Percentiles rank a stretch among this genome's conserved stretches.
Conservation (phyloP, 2,329 filamentous ascomycete genomes). For the Alternaria panax region DNA sequence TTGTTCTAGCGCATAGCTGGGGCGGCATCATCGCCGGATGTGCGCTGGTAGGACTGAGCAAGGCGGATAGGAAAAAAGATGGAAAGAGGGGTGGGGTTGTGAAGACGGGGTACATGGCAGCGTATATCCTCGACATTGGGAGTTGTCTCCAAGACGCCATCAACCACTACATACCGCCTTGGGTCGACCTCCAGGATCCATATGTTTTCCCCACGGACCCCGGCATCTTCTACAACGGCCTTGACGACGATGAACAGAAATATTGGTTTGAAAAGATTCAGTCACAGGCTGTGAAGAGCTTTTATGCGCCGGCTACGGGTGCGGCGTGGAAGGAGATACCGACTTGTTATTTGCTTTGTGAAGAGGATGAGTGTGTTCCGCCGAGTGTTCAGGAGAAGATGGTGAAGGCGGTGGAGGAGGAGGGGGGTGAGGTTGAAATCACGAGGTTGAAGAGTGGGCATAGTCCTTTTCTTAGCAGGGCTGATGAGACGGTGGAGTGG, state of each 20-base stretch:
- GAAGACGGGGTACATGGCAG: slow-evolving; percentile 46
- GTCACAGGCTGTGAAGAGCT: slow-evolving; percentile 17
- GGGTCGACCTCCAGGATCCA: not conserved
- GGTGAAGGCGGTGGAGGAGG: slow-evolving; percentile 24
- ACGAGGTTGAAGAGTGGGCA: slow-evolving; percentile 48
- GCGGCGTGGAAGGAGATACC: slow-evolving; percentile 49
- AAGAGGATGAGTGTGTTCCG: slow-evolving; percentile 48
- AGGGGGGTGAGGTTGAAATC: slow-evolving; percentile 40
- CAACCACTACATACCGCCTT: not conserved
- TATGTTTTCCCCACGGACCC: not conserved
- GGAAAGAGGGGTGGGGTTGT: slow-evolving; percentile 52
- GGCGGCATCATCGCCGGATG: slow-evolving; percentile 53
- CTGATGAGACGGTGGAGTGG: slow-evolving; percentile 43
- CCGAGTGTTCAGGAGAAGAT: slow-evolving; percentile 35
- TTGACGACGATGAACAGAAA: slow-evolving; percentile 30
- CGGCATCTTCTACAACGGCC: slow-evolving; percentile 40
- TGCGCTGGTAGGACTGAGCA: slow-evolving; percentile 45
- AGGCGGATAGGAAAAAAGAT: slow-evolving; percentile 41
- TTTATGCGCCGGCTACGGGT: slow-evolving; percentile 33
- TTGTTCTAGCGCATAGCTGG: slow-evolving; percentile 56
- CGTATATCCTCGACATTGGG: slow-evolving; percentile 49
- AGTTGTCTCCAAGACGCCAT: slow-evolving; percentile 34
- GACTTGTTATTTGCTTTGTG: slow-evolving; percentile 47
- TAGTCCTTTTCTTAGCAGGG: slow-evolving; percentile 53
- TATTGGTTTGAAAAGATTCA: slow-evolving; percentile 23